A percentile compares a stretch with the other conserved stretches of the same genome.
Conservation (phyloP, 2,329 filamentous ascomycete genomes). For the Pseudogymnoascus sp. region DNA sequence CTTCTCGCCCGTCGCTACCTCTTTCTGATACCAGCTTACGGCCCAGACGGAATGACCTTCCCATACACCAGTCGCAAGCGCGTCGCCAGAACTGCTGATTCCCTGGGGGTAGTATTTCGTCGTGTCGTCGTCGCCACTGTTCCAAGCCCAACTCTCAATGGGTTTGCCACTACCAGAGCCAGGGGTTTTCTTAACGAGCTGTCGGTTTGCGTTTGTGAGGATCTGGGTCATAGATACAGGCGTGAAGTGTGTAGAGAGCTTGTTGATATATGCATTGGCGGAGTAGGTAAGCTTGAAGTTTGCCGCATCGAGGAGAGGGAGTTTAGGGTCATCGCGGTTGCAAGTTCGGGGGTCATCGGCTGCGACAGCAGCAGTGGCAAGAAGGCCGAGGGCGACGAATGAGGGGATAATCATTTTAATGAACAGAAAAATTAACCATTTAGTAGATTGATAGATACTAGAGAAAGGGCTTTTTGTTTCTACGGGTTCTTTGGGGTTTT, state of each 20-base stretch:
- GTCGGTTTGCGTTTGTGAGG: background rate
- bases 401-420: background rate
- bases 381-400: background rate
- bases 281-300: constrained; percentile 8
- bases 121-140: constrained; percentile 27
- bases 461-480: background rate
- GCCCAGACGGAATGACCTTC: constrained; percentile 30
- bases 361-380: background rate
- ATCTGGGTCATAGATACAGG: constrained; percentile 2
- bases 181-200: background rate
- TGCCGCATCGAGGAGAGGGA: background rate
- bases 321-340: background rate
- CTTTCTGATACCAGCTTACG: constrained; percentile 30
- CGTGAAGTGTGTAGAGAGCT: background rate
- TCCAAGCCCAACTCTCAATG: constrained; percentile 16
- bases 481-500: background rate
- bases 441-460: background rate
- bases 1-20: constrained; percentile 14
- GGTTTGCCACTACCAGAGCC: background rate
- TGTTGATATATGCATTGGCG: background rate
- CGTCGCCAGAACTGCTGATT: constrained; percentile 30
- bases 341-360: background rate
- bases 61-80: constrained; percentile 26
- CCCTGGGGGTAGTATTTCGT: constrained; percentile 32
- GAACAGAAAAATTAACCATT: background rate